phyloP scores from a whole-genome alignment of 192 early-diverging fungal species.

The Coemansia sp. region DNA sequence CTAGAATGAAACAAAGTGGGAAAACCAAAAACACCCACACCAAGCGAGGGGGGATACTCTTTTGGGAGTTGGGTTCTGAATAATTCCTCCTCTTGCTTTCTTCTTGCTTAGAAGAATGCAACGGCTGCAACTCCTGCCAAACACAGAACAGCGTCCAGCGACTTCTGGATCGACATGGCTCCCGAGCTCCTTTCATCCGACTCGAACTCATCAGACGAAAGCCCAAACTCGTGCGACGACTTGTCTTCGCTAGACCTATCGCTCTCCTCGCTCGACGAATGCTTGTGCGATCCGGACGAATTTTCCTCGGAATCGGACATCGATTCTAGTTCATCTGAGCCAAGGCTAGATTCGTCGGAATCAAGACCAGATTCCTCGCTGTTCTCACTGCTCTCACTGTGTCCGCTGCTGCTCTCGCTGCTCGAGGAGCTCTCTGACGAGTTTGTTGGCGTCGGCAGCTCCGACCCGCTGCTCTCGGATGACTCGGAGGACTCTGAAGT shows the following conservation, averaged over 20 bases:
- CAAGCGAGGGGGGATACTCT: not conserved
- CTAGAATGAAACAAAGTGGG: not conserved
- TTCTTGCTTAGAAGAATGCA: slow-evolving; percentile 33
- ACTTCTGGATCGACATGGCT: not conserved
- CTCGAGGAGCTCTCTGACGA: not conserved
- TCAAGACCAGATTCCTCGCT: slow-evolving; percentile 3
- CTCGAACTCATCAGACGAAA: not conserved
- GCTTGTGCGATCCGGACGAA: not conserved
- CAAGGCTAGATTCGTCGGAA: not conserved
- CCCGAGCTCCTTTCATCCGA: slow-evolving; percentile 21
- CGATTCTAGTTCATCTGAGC: slow-evolving; percentile 12
- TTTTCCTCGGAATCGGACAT: not conserved
- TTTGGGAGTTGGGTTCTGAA: not conserved
- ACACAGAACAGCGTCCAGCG: slow-evolving; percentile 13
- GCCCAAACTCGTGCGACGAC: slow-evolving; percentile 14
- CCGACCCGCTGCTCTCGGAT: not conserved
- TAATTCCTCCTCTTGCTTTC: too few relatives aligned
- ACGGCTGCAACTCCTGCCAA: slow-evolving; percentile 30
- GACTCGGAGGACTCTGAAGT: not conserved
- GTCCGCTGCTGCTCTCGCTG: not conserved
- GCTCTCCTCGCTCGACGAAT: slow-evolving; percentile 2
- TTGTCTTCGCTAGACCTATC: slow-evolving; percentile 7
- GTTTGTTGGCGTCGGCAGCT: not conserved
- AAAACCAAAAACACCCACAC: not conserved
- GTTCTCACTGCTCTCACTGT: not conserved